Conservation (phyloP, 257 asterid genomes). For the Nicotiana noctiflora region DNA sequence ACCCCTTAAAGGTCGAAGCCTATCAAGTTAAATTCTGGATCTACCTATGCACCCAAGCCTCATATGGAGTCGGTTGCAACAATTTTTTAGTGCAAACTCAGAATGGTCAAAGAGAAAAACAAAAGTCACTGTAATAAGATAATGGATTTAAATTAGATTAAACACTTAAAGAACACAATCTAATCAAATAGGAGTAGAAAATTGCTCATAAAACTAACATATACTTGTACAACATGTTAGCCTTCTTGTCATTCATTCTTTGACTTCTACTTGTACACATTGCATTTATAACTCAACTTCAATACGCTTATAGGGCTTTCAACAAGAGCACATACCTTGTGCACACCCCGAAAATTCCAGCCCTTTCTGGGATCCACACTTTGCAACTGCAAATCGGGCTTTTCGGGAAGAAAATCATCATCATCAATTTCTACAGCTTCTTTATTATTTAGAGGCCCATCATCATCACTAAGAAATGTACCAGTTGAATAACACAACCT, state of each 20-base stretch:
- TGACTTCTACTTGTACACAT: neutral
- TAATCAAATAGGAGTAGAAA: neutral
- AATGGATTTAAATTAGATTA: neutral
- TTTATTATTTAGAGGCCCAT: constrained; percentile 16
- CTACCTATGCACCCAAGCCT: neutral
- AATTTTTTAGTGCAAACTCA: neutral
- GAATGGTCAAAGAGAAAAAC: neutral
- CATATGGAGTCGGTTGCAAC: neutral
- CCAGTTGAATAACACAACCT: constrained; percentile 52
- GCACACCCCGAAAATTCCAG: constrained; percentile 94
- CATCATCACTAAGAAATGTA: constrained; percentile 25
- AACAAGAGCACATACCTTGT: constrained; percentile 44
- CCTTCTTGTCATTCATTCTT: neutral
- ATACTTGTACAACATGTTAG: neutral
- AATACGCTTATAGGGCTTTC: neutral
- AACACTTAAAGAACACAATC: neutral
- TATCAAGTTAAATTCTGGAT: no score
- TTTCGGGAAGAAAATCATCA: constrained; percentile 47
- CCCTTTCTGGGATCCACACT: constrained; percentile 86
- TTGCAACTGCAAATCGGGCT: constrained; percentile 64
- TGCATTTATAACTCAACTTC: neutral
- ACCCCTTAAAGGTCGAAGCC: no score
- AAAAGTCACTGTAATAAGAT: neutral
- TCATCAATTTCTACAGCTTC: constrained; percentile 35
- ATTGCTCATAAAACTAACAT: neutral